Base-by-base conservation (phyloP, 495 filamentous ascomycete species). In the Aspergillus bridgeri region DNA sequence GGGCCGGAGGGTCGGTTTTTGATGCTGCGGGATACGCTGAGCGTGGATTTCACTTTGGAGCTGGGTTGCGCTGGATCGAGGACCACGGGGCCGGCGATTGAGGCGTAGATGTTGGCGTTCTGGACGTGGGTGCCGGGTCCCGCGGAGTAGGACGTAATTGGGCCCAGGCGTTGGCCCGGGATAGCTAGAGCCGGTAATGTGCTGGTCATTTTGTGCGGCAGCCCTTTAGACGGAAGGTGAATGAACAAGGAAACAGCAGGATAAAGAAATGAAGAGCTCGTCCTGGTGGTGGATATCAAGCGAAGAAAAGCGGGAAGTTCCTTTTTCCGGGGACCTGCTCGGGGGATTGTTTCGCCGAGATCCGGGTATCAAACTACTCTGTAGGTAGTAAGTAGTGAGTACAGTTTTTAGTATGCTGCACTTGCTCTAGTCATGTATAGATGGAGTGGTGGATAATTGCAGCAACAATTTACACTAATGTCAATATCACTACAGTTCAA, bases 91-190 rank as follows among this genome's bases (percentile, higher is more conserved):
- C 84, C 84, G 48, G 77, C 72, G 45, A 95, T 81, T 48, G 91
- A 94, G 57, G 91, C 86, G 74, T 86, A 86, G 63, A 95, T 78
- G 51, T 85, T 79, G 56, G 82, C 72, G 57, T 84, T 70, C 68
- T 91, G 79, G 63, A 93, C 78, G 71, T 96, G 90, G 3, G 89
- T 95, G 47, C 93, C 93, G 1, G 89, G 79, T 9, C 93, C 92
- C 47, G 89, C 81, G 46, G 72, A 64, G 71, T 86, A 91, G 56
- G 81, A 77, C 27, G 83, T 72, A 19, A 79, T 69, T 13, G 88
- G 71, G 19, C 87, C 92, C 20, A 98, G 83, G 49, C 83, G 78
- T 71, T 93, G 89, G 69, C 93, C 93, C 42, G 92, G 91, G 47
- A 80, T 69, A 19, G 76, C 75, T 50, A 79, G 38, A 15, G 62